Evolutionary conservation across 768 basidiomycete species (phyloP).

Genomic region (Psilocybe azurescens): DNA sequence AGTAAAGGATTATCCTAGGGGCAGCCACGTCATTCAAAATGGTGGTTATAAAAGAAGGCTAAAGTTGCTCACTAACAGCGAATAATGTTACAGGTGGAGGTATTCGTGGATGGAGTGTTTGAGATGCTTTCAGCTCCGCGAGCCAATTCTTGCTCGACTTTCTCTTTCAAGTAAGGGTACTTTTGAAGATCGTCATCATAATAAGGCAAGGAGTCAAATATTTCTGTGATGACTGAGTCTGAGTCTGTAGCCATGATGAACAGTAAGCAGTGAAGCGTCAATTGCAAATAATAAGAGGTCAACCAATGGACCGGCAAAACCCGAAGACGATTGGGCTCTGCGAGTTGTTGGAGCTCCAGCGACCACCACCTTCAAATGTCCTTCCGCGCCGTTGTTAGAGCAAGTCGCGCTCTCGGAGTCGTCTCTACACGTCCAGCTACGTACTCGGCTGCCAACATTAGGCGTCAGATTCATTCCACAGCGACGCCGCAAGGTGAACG

Average conservation of each 20-base stretch:
- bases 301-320: conserved; percentile 37
- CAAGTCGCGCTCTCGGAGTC: conserved; percentile 47
- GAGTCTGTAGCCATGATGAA: conserved; percentile 24
- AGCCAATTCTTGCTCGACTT: conserved; percentile 79
- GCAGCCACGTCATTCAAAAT: conserved; percentile 3
- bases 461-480: conserved; percentile 54
- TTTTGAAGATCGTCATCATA: conserved; percentile 92
- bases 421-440: conserved; percentile 39
- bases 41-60: neutral
- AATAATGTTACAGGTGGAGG: conserved; percentile 72
- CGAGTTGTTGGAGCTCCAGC: conserved; percentile 15
- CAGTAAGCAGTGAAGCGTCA: neutral
- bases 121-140: conserved; percentile 66
- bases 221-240: conserved; percentile 31
- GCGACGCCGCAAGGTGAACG: conserved; percentile 52
- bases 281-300: conserved; percentile 8
- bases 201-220: conserved; percentile 91
- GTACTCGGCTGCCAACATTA: conserved; percentile 27
- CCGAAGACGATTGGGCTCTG: conserved; percentile 30
- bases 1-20: conserved; percentile 70
- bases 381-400: conserved; percentile 45
- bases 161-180: conserved; percentile 70
- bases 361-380: conserved; percentile 36
- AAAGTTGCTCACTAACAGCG: conserved; percentile 59
- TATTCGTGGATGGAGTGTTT: conserved; percentile 71